phyloP scores from a whole-genome alignment of 179 eudicot genomes.

The Carnegiea gigantea region DNA sequence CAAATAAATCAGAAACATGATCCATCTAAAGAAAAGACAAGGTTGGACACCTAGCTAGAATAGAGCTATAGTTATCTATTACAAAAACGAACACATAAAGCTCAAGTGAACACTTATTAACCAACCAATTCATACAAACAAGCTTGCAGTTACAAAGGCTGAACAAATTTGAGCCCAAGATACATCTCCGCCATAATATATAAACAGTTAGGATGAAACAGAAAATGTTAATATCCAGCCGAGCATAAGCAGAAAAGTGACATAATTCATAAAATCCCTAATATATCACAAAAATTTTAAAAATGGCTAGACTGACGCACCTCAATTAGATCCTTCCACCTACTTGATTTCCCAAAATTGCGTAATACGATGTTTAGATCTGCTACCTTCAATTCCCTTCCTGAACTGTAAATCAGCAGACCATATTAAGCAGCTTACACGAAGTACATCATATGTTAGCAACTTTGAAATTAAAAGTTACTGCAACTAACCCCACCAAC shows the following conservation, averaged over 20 bases:
- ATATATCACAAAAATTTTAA: not conserved
- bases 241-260: not conserved
- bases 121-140: not conserved
- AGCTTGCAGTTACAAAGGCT: constrained; percentile 1
- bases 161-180: not conserved
- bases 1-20: not conserved
- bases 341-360: constrained; percentile 55
- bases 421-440: constrained; percentile 11
- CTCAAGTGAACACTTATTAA: not conserved
- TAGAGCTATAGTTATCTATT: not conserved
- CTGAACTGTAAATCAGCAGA: constrained; percentile 48
- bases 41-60: not conserved
- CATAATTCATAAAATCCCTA: not conserved
- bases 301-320: constrained; percentile 29
- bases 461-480: not conserved
- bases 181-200: not conserved
- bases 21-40: not conserved
- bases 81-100: not conserved
- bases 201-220: not conserved
- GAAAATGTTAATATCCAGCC: not conserved
- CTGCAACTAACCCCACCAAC: not conserved
- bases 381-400: constrained; percentile 52
- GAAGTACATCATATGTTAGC: not conserved
- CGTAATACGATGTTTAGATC: constrained; percentile 74
- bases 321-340: constrained; percentile 72